Conservation (phyloP, 139 green algal genomes). For the Dunaliella primolecta region DNA sequence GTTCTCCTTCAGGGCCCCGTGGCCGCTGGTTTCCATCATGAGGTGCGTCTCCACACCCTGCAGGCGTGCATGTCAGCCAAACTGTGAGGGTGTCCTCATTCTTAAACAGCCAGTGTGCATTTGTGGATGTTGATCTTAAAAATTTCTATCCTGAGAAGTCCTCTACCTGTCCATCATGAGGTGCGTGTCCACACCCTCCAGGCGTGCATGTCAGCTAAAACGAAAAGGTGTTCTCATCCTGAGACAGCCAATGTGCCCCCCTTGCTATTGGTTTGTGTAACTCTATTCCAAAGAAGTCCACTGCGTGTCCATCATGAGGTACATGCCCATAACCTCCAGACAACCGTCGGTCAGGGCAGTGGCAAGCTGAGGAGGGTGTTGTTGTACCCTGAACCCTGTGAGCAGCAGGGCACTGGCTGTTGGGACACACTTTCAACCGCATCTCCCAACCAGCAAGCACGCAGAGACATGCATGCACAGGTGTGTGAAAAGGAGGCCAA, state of each 20-base stretch:
- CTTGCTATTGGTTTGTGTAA: background rate
- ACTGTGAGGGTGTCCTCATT: constrained; percentile 5
- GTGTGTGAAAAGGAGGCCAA: no score
- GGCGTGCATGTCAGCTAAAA: background rate
- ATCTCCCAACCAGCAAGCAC: no score
- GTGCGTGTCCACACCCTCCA: constrained; percentile 63
- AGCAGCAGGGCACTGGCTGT: no score
- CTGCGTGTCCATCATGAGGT: constrained; percentile 90
- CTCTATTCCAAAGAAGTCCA: background rate
- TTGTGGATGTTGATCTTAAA: background rate
- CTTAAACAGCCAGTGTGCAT: no score
- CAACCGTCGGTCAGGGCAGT: no score
- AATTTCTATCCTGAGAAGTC: background rate
- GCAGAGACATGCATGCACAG: no score
- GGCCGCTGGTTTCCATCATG: constrained; percentile 96
- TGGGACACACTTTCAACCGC: no score
- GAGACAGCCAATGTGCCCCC: background rate
- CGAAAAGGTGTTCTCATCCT: background rate
- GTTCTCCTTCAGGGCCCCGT: constrained; percentile 93
- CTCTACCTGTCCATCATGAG: constrained; percentile 88
- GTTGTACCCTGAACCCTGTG: no score
- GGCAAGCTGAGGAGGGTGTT: no score
- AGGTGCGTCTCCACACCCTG: constrained; percentile 73
- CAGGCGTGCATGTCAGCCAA: background rate
- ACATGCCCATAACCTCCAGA: constrained; percentile 57